These are phyloP conservation scores for Betula pendula DNA, from an alignment of 306 rosid genomes.

Conservation along the genomic window DNA sequence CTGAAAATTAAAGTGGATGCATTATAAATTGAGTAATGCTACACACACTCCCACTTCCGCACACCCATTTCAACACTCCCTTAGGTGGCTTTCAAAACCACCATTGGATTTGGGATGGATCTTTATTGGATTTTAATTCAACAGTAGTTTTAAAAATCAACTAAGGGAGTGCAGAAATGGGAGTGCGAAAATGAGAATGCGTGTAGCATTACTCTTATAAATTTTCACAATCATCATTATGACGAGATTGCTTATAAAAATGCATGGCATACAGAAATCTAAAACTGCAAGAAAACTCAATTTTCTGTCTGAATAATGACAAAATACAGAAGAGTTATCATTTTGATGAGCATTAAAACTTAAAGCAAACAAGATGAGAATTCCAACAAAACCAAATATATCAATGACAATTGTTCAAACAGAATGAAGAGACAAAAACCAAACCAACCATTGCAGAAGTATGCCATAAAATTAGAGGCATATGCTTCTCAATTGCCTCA, in stretches of 20 bases:
- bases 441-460: conserved; percentile 67
- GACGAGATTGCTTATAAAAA: neutral
- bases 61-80: too few species aligned
- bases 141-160: too few species aligned
- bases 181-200: too few species aligned
- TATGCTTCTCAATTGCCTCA: conserved; percentile 78
- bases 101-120: too few species aligned
- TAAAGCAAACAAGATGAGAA: neutral
- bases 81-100: too few species aligned
- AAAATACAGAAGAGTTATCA: neutral
- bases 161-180: too few species aligned
- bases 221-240: neutral
- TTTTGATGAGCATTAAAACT: neutral
- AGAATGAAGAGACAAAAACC: neutral
- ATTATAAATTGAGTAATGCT: too few species aligned
- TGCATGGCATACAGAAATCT: neutral
- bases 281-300: neutral
- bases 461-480: conserved; percentile 64
- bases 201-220: too few species aligned
- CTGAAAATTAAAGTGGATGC: too few species aligned
- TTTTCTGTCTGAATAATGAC: neutral
- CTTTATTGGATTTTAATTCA: too few species aligned
- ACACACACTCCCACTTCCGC: too few species aligned
- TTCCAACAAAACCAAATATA: conserved; percentile 4
- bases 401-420: conserved; percentile 9